Conservation (phyloP, 805 yeast species). For the Lipomyces kockii region DNA sequence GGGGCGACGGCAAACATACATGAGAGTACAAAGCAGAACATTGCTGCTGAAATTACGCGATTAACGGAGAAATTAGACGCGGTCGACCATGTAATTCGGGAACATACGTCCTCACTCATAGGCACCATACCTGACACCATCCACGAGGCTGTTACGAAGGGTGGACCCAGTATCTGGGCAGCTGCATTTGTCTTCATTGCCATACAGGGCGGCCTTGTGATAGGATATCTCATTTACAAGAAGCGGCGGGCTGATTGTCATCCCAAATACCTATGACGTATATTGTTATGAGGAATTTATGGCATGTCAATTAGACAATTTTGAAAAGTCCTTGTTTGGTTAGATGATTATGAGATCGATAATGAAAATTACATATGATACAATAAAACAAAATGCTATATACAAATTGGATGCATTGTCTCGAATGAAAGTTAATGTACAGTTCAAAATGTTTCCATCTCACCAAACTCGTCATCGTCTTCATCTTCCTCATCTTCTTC, state of each 20-base stretch:
- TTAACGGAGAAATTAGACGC: constrained; percentile 29
- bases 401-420: background rate
- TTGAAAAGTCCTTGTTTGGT: background rate
- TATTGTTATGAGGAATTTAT: background rate
- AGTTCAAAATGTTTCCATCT: constrained; percentile 13
- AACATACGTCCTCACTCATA: constrained; percentile 41
- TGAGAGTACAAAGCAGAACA: constrained; percentile 32
- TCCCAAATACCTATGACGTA: constrained; percentile 31
- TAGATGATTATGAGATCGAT: background rate
- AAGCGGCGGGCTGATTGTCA: constrained; percentile 33
- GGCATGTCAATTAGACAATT: background rate
- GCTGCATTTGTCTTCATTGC: constrained; percentile 37
- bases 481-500: constrained; percentile 40
- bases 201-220: constrained; percentile 40
- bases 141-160: constrained; percentile 37
- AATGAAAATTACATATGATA: background rate
- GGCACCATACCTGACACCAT: constrained; percentile 40
- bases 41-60: constrained; percentile 31
- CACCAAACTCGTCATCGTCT: constrained; percentile 43
- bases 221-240: constrained; percentile 43
- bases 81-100: constrained; percentile 36
- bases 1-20: constrained; percentile 36
- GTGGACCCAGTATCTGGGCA: constrained; percentile 42
- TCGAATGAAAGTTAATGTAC: background rate
- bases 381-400: background rate